Percentiles rank a stretch among this genome's conserved stretches.
Evolutionary conservation across 768 basidiomycete genomes (phyloP).

Genomic region (Chlorophyllum brunneum): DNA sequence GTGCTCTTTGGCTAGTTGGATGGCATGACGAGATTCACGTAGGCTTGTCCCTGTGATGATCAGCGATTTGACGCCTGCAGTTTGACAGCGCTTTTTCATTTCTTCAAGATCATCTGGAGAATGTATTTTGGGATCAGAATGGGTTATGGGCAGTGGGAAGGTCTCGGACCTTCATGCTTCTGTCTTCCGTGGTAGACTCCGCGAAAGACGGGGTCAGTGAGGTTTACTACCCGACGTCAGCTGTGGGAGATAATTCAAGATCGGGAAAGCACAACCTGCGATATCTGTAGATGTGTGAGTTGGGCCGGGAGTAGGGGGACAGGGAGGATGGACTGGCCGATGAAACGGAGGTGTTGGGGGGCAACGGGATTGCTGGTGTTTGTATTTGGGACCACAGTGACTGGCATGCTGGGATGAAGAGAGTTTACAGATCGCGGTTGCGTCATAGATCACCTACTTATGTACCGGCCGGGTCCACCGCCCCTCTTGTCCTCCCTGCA

Average conservation of each 20-base stretch:
- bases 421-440: no score
- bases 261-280: neutral
- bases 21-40: slow-evolving; percentile 53
- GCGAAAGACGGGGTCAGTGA: slow-evolving; percentile 56
- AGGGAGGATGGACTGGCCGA: neutral
- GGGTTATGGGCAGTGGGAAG: neutral
- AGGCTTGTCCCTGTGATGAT: slow-evolving; percentile 77
- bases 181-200: slow-evolving; percentile 45
- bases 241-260: neutral
- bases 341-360: slow-evolving; percentile 2
- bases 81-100: slow-evolving; percentile 51
- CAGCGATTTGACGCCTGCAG: slow-evolving; percentile 63
- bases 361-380: slow-evolving; percentile 1
- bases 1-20: slow-evolving; percentile 56
- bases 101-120: slow-evolving; percentile 65
- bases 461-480: slow-evolving; percentile 1
- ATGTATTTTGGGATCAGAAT: neutral
- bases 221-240: slow-evolving; percentile 17
- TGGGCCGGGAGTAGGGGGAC: neutral
- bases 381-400: slow-evolving; percentile 7
- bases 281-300: neutral
- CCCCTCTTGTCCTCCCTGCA: neutral
- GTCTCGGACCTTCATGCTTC: slow-evolving; percentile 43
- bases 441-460: neutral
- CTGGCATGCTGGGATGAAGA: slow-evolving; percentile 3